Conservation (phyloP, 352 stramenopile genomes). For the Blastocystis sp. region DNA sequence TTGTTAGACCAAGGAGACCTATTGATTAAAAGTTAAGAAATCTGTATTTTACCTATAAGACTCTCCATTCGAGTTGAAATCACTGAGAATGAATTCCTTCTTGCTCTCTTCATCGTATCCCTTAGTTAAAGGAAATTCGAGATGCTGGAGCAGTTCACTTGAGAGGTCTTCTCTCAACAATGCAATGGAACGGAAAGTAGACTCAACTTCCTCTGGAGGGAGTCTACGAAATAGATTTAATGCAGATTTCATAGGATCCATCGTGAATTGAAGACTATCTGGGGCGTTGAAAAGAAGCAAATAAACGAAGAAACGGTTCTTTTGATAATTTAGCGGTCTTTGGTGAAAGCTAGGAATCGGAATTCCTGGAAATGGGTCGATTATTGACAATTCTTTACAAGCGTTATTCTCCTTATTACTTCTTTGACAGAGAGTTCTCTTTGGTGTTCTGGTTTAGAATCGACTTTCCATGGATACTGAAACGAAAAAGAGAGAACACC, state of each 20-base stretch:
- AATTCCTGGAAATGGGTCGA: no score
- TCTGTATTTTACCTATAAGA: constrained; percentile 15
- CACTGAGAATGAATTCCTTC: constrained; percentile 10
- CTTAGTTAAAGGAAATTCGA: constrained; percentile 17
- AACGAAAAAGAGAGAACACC: constrained; percentile 49
- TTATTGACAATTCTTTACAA: no score
- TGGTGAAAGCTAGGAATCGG: no score
- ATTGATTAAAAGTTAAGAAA: not conserved
- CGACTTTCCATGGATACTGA: not conserved
- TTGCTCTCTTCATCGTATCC: not conserved
- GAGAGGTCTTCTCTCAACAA: constrained; percentile 10
- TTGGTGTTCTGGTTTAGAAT: not conserved
- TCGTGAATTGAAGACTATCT: not conserved
- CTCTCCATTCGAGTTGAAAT: constrained; percentile 44
- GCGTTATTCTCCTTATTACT: not conserved
- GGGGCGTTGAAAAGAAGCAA: not conserved
- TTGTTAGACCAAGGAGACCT: constrained; percentile 65
- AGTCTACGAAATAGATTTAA: constrained; percentile 64
- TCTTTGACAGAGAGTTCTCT: not conserved
- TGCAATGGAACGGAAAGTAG: constrained; percentile 22
- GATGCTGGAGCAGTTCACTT: constrained; percentile 5
- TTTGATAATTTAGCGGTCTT: not conserved
- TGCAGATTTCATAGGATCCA: constrained; percentile 53
- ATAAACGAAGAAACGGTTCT: not conserved
- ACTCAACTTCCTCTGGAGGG: constrained; percentile 37